A percentile compares a stretch with the other conserved stretches of the same genome.
Evolutionary conservation across 176 grass and related monocot genomes (phyloP).

Genomic region (Bonia amplexicaulis): DNA sequence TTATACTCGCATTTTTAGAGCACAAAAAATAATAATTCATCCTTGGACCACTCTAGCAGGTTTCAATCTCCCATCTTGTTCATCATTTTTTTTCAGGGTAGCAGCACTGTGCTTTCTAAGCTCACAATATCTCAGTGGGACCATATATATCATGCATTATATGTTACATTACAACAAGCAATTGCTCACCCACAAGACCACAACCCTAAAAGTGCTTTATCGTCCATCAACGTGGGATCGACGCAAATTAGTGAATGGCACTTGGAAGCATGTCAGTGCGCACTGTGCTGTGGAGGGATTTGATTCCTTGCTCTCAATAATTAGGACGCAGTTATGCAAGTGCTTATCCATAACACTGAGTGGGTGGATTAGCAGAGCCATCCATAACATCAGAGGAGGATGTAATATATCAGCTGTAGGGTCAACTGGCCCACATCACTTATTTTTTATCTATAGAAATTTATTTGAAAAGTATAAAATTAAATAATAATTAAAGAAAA

Average conservation of each 20-base stretch:
- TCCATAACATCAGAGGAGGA: background rate
- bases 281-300: conserved; percentile 12
- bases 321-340: conserved; percentile 6
- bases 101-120: background rate
- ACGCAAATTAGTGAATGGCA: background rate
- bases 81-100: background rate
- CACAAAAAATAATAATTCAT: background rate
- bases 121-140: background rate
- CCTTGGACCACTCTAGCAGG: background rate
- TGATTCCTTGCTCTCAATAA: conserved; percentile 25
- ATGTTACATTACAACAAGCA: background rate
- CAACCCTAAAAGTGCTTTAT: conserved; percentile 23
- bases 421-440: background rate
- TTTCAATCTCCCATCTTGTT: background rate
- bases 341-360: too few relatives aligned
- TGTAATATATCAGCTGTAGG: background rate
- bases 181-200: background rate
- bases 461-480: background rate
- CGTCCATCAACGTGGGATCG: conserved; percentile 18
- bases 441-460: background rate
- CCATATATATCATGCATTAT: conserved; percentile 5
- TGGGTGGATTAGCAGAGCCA: conserved; percentile 1
- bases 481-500: background rate
- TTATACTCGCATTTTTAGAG: background rate
- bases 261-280: background rate